Conservation (phyloP, 495 filamentous ascomycete species). For the Talaromyces adpressus region DNA sequence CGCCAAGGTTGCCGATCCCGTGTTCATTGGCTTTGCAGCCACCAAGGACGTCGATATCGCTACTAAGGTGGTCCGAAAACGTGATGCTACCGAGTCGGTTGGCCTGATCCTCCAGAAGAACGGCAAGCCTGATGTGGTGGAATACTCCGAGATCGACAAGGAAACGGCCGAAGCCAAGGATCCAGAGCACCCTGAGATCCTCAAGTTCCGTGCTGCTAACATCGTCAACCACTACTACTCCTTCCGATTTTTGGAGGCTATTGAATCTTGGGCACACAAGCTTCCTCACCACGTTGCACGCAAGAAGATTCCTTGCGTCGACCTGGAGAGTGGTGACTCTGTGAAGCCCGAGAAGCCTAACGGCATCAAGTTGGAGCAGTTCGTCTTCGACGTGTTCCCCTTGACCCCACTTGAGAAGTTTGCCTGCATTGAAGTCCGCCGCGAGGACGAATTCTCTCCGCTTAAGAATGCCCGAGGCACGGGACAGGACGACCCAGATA, state of each 20-base stretch:
- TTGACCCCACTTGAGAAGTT: constrained; percentile 81
- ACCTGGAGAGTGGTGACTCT: constrained; percentile 65
- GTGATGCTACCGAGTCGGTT: constrained; percentile 92
- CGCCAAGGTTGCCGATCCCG: constrained; percentile 93
- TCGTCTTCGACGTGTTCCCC: constrained; percentile 98
- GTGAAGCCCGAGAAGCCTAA: constrained; percentile 92
- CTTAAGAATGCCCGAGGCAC: constrained; percentile 93
- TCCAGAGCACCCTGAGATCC: constrained; percentile 67
- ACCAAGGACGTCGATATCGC: constrained; percentile 89
- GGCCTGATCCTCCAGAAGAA: constrained; percentile 92
- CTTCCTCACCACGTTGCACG: constrained; percentile 92
- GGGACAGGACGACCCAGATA: constrained; percentile 90
- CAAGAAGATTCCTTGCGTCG: constrained; percentile 94
- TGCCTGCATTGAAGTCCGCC: constrained; percentile 89
- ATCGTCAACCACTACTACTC: constrained; percentile 99
- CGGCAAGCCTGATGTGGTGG: constrained; percentile 93
- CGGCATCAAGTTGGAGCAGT: constrained; percentile 98
- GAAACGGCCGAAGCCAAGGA: constrained; percentile 84
- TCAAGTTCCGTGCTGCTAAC: constrained; percentile 96
- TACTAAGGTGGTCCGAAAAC: constrained; percentile 98
- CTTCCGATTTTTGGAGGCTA: constrained; percentile 83
- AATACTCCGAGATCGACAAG: constrained; percentile 95
- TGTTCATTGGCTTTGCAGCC: constrained; percentile 91
- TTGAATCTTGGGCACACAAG: constrained; percentile 75
- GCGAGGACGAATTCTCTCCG: constrained; percentile 97